Percentiles rank a stretch among this genome's conserved stretches.
These are phyloP conservation scores for Volvox africanus DNA, from an alignment of 139 green algal species.

Conservation along the genomic window DNA sequence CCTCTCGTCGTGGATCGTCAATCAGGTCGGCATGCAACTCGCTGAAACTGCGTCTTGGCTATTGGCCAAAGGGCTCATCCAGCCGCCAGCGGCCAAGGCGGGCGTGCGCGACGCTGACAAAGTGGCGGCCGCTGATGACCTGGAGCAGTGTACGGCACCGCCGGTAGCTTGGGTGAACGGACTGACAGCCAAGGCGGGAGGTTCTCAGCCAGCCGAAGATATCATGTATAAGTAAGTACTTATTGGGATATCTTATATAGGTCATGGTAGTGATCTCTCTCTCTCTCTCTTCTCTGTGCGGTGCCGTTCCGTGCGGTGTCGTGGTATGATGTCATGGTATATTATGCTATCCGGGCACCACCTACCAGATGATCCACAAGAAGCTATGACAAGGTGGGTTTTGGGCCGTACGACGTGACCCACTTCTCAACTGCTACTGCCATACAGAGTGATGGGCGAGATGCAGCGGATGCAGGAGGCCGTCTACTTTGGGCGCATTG, in stretches of 20 bases:
- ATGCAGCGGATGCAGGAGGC: conserved; percentile 66
- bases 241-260: too few species aligned
- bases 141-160: not conserved
- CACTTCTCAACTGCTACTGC: too few species aligned
- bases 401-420: too few species aligned
- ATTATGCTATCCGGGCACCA: too few species aligned
- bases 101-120: not conserved
- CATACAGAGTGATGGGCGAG: conserved; percentile 29
- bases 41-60: conserved; percentile 52
- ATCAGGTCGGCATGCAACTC: conserved; percentile 64
- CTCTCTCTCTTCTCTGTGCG: too few species aligned
- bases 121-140: not conserved
- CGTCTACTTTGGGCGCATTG: conserved; percentile 69
- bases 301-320: too few species aligned
- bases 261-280: too few species aligned
- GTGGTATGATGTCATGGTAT: too few species aligned
- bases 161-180: conserved; percentile 64
- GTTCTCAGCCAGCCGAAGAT: conserved; percentile 38
- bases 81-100: not conserved
- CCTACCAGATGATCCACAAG: too few species aligned
- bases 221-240: conserved; percentile 53
- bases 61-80: conserved; percentile 55
- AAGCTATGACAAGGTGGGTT: too few species aligned
- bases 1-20: too few species aligned
- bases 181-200: not conserved